Conservation (phyloP, 2,329 filamentous ascomycete genomes). For the Diplodia scrobiculata region DNA sequence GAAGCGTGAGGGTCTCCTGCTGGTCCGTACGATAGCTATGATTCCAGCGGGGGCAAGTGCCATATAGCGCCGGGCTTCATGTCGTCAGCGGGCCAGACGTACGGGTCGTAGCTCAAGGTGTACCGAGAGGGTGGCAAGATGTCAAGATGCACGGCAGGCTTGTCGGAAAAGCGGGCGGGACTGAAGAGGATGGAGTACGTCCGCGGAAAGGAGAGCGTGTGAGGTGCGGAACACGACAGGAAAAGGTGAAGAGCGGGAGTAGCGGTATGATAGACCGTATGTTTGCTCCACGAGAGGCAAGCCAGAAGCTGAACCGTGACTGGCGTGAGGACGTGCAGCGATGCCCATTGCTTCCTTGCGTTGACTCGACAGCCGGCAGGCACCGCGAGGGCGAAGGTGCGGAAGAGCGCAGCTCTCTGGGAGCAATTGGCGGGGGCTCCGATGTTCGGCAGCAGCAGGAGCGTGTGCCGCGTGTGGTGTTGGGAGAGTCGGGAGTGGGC, state of each 20-base stretch:
- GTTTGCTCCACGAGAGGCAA: slow-evolving; percentile 4
- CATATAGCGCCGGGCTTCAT: slow-evolving; percentile 50
- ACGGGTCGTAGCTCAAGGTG: too few species aligned
- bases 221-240: slow-evolving; percentile 50
- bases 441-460: not conserved
- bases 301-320: slow-evolving; percentile 18
- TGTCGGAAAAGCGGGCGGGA: slow-evolving; percentile 47
- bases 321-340: slow-evolving; percentile 10
- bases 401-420: not conserved
- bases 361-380: not conserved
- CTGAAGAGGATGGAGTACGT: slow-evolving; percentile 48
- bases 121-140: slow-evolving; percentile 49
- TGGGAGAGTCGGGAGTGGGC: not conserved
- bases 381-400: not conserved
- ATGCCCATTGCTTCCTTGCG: slow-evolving; percentile 1
- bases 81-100: slow-evolving; percentile 44
- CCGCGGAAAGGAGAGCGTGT: slow-evolving; percentile 47
- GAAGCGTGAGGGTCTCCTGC: slow-evolving; percentile 45
- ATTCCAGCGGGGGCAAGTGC: slow-evolving; percentile 50
- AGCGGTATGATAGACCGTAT: slow-evolving; percentile 8
- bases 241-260: slow-evolving; percentile 32
- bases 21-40: slow-evolving; percentile 44
- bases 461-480: not conserved
- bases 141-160: slow-evolving; percentile 50
- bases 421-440: not conserved